Base-by-base conservation (phyloP, 2,329 filamentous ascomycete species). In the Aspergillus ustus region DNA sequence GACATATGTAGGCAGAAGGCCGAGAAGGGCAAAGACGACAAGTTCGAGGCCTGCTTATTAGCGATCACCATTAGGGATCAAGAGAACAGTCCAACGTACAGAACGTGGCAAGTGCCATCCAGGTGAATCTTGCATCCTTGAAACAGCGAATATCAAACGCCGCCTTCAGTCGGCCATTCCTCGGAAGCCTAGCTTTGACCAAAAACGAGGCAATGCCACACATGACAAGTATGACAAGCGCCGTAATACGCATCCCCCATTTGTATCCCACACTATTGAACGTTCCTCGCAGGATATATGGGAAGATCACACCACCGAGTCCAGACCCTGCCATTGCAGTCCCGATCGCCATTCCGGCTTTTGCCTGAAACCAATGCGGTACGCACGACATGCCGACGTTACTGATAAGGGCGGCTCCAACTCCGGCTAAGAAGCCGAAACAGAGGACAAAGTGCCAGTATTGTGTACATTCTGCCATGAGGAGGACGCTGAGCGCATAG, bases 401-500 rank as follows among this genome's bases (percentile, higher is more conserved):
- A 43, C 75, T 78, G 28, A 80, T 55, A 13, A 78, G 66, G 0
- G 77, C 77, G 0, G 72, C 72, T 0, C 75, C 72, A 2, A 72
- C 70, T 0, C 78, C 78, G 1, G 73, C 76, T 7, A 80, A 62
- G 0, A 80, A 55, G 1, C 77, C 77, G 20, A 78, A 67, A 64
- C 72, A 75, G 63, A 81, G 68, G 64, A 84, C 55, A 51, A 84
- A 83, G 6, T 84, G 81, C 81, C 80, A 83, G 65, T 84, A 84
- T 15, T 67, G 61, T 15, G 65, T 72, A 63, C 82, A 84, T 55
- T 84, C 78, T 0, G 79, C 83, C 34, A 83, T 72, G 15, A 84
- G 63, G 28, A 84, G 72, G 37, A 83, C 74, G 55, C 77, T 76
- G 2, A 75, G 69, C 0, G 81, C 66, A 46, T 80, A 81, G 1